Conservation (phyloP, 768 basidiomycete species). For the Hortiboletus campestris region DNA sequence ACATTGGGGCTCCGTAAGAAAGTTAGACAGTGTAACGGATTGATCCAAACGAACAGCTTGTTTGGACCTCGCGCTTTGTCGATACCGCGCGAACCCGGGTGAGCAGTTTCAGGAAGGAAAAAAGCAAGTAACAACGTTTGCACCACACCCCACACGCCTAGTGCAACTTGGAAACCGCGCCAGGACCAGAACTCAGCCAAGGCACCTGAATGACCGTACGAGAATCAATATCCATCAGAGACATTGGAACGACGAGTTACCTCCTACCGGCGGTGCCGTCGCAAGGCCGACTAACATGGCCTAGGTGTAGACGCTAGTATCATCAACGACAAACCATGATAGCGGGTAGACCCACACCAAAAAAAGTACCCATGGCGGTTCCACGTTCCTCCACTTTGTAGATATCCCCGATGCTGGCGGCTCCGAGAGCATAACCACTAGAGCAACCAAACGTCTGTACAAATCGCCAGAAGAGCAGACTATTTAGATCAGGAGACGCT, state of each 20-base stretch:
- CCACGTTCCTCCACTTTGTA: conserved; percentile 62
- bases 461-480: conserved; percentile 60
- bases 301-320: conserved; percentile 17
- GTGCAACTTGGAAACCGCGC: conserved; percentile 52
- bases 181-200: conserved; percentile 62
- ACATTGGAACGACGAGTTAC: conserved; percentile 21
- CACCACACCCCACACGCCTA: conserved; percentile 42
- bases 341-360: conserved; percentile 38
- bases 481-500: conserved; percentile 37
- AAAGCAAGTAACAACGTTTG: conserved; percentile 39
- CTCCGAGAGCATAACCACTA: conserved; percentile 51
- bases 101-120: conserved; percentile 63
- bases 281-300: conserved; percentile 57
- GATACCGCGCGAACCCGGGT: conserved; percentile 54
- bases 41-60: conserved; percentile 45
- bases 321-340: neutral
- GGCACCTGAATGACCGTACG: conserved; percentile 32
- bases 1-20: conserved; percentile 61
- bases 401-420: conserved; percentile 63
- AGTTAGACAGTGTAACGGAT: conserved; percentile 52
- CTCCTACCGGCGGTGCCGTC: conserved; percentile 58
- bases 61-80: conserved; percentile 39
- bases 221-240: neutral
- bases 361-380: conserved; percentile 56
- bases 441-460: conserved; percentile 66